A percentile compares a stretch with the other conserved stretches of the same genome.
Evolutionary conservation across 2,329 filamentous ascomycete species (phyloP).

Genomic region (Penicillium sp.): DNA sequence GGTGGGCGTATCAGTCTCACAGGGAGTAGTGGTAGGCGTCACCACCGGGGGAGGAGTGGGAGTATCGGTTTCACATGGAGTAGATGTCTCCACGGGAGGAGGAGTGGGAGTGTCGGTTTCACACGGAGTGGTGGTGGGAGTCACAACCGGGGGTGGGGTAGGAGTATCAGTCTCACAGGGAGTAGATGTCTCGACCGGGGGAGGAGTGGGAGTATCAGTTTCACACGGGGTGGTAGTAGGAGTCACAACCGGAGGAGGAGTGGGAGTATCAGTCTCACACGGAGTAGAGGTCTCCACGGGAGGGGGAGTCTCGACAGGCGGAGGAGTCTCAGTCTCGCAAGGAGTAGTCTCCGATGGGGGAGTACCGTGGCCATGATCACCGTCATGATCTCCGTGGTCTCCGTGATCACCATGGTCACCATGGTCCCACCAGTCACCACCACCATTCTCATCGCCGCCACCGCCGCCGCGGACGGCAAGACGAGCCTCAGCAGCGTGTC

Average conservation of each 20-base stretch:
- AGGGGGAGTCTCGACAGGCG: neutral
- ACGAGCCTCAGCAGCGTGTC: constrained; percentile 12
- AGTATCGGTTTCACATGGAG: neutral
- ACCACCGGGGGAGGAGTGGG: neutral
- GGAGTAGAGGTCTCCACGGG: constrained; percentile 5
- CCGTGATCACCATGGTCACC: constrained; percentile 1
- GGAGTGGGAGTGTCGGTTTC: constrained; percentile 9
- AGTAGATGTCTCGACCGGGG: neutral
- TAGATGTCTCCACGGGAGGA: neutral
- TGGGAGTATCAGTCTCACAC: constrained; percentile 5
- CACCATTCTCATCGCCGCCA: constrained; percentile 4
- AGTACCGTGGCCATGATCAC: neutral
- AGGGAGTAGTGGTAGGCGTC: neutral
- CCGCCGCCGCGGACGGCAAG: constrained; percentile 13
- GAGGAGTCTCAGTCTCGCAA: constrained; percentile 1
- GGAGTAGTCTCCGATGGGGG: constrained; percentile 5
- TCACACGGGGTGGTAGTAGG: constrained; percentile 2
- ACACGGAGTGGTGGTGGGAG: constrained; percentile 5
- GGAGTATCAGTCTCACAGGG: constrained; percentile 18
- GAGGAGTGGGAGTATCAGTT: constrained; percentile 4
- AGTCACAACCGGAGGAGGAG: neutral
- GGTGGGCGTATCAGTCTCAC: neutral
- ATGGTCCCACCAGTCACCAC: constrained; percentile 6
- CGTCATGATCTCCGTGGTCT: constrained; percentile 1
- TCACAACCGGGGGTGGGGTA: constrained; percentile 3